Evolutionary conservation across 257 asterid genomes (phyloP).

Genomic region (Solanum pennellii): DNA sequence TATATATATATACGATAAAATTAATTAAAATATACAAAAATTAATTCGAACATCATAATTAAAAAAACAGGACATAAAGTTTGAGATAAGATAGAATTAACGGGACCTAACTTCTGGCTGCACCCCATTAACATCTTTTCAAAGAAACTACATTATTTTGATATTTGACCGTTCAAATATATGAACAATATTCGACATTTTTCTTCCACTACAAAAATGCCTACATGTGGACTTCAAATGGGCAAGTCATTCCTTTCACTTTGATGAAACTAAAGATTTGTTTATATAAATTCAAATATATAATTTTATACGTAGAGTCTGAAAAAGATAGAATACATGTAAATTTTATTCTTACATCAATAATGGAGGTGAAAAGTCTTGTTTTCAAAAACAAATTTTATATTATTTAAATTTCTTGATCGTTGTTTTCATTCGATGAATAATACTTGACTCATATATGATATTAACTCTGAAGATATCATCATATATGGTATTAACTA

Average conservation of each 20-base stretch:
- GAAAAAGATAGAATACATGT: no score
- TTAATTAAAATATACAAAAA: no score
- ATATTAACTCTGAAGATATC: no score
- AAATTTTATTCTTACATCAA: no score
- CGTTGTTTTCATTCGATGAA: no score
- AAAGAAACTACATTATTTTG: background rate
- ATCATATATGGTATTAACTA: no score
- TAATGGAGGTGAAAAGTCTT: no score
- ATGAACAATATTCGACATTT: background rate
- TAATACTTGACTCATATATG: background rate
- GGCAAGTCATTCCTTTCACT: constrained; percentile 1
- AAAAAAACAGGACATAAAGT: background rate
- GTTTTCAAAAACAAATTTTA: no score
- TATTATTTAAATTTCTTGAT: no score
- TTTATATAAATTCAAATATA: no score
- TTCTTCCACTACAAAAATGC: background rate
- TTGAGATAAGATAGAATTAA: background rate
- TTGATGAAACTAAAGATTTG: background rate
- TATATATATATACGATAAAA: no score
- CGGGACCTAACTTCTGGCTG: constrained; percentile 12
- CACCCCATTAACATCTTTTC: constrained; percentile 22
- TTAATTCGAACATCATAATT: background rate
- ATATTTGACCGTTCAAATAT: background rate
- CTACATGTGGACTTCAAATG: constrained; percentile 4
- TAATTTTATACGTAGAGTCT: no score